Evolutionary conservation across 176 grass and related monocot genomes (phyloP), one percentile per base, ranked within the genome.

Genomic region (Panicum miliaceum): DNA sequence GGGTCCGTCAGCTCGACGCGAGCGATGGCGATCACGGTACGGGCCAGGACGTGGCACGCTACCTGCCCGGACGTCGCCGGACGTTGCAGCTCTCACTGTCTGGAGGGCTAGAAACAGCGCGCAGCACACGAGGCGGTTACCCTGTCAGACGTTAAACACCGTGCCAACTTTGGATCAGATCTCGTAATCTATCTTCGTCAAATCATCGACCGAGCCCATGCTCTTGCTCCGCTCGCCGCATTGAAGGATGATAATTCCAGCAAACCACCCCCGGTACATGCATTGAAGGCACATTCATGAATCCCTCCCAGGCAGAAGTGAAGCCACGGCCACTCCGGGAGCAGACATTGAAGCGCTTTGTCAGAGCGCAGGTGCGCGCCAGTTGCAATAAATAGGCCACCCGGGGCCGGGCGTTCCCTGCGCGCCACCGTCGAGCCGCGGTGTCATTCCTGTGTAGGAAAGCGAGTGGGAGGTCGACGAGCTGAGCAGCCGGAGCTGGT

Each of bases 381-480:
- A 43, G 50, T 82, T 35, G 78, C 65, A 70, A 82, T 86, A 82
- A 90, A 90, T 77, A n/a, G 34, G 16, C n/a, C 54, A 22, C 84
- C 84, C 48, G 20, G 14, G 10, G 60, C 41, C 26, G 40, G 35
- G 14, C 27, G 8, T 29, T 38, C 34, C 15, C 15, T 10, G 36
- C 2, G 15, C 18, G 45, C 77, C 12, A 32, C 53, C 27, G 8
- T 5, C 16, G 0, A 7, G 4, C 41, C 18, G 13, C 12, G 2
- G 25, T 32, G 60, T 34, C 46, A 47, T 4, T n/a, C n/a, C 10
- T 38, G 35, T 10, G 22, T 1, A 19, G 59, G 29, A 32, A 2
- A 71, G 74, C 1, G 64, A 50, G 27, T 1, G 41, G 0, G 41
- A 43, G 41, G 5, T 61, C 22, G 62, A 16, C 15, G 11, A 13